Evolutionary conservation across 2,329 filamentous ascomycete species (phyloP), one percentile per base, ranked within the genome.

Genomic region (Fusarium protoensiforme): DNA sequence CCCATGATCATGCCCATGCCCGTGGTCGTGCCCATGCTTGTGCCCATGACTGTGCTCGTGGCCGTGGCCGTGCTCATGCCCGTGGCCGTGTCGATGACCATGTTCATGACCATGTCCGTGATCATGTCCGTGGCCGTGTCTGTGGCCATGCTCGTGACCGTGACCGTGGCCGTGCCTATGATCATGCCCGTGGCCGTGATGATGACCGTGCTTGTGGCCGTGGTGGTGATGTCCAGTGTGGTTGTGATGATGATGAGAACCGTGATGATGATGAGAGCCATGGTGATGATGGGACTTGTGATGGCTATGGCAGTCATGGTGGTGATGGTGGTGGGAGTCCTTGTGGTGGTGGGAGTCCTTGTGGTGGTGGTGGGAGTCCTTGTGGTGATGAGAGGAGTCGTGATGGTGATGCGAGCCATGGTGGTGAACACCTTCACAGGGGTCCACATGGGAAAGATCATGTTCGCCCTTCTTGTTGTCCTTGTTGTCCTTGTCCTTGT

Each of bases 11-110:
- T 63, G 60, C 2, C 33, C 33, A 31, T 51, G 41, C 13, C 24
- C 27, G 13, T 59, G 58, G n/a, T 41, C 22, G 13, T 70, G 48
- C 11, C 64, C 38, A 22, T 62, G 54, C 11, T 27, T 36, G 27
- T 66, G 62, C 22, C 24, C 62, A 22, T 65, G 62, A 7, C n/a
- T n/a, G 10, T 60, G 48, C 35, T 31, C 18, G 27, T 67, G 67
- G 22, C 35, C 31, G 29, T 43, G 58, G 18, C 59, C 18, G 29
- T 68, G 38, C 6, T 62, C 16, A 11, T 66, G 27, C 24, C 60
- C 36, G 16, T 64, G 61, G n/a, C 43, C 7, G 24, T 65, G 63
- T 14, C 29, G 24, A n/a, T 53, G 24, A 7, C 27, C 24, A n/a
- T 51, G 46, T 29, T 18, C 24, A 24, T 59, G 56, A 4, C 35